Base-by-base conservation (phyloP, 306 rosid species). In the Sicyos edulis region DNA sequence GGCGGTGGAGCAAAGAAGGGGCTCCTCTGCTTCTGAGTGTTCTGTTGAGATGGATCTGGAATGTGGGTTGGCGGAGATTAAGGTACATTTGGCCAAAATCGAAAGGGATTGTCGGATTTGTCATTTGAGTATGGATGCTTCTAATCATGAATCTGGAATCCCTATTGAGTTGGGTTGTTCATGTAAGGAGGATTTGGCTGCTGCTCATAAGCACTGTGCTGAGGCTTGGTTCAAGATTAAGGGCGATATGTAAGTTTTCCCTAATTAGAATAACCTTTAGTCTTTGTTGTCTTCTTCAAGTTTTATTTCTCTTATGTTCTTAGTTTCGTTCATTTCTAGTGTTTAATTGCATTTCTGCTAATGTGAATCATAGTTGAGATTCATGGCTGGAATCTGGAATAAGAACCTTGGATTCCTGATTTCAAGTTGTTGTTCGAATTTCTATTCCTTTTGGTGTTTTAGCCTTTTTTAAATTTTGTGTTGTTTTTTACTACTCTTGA, bases 191-290 rank as follows among this genome's bases (percentile, higher is more conserved):
- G 97, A 92, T 82, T 86, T 92, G 82, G 97, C 95, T 82, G 96
- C 92, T 83, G 92, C 97, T 12, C 97, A 92, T 59, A 92, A 88
- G 50, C 91, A 89, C 10, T 92, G 97, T 86, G 97, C 96, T 54
- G 96, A 92, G 77, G 92, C 96, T 80, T 92, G 96, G 96, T 92
- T 92, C 89, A 88, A 89, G 81, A 89, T 92, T 83, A 92, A 92
- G 86, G 97, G 97, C 4, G 86, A 89, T 82, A 92, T 85, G 97
- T 92, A 81, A 88, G 92, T 81, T 32, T 0, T 21, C 6, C 58
- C 21, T 21, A 21, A 73, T 20, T 56, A 37, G 45, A 32, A 72
- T 1, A 19, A 72, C 22, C 0, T 52, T 47, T 34, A 17, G 20
- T 71, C 3, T 22, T 32, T 64, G 16, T 32, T 37, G 47, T 45